A percentile compares a stretch with the other conserved stretches of the same genome.
Conservation (phyloP, 768 basidiomycete species). For the Pleurotus platypus region DNA sequence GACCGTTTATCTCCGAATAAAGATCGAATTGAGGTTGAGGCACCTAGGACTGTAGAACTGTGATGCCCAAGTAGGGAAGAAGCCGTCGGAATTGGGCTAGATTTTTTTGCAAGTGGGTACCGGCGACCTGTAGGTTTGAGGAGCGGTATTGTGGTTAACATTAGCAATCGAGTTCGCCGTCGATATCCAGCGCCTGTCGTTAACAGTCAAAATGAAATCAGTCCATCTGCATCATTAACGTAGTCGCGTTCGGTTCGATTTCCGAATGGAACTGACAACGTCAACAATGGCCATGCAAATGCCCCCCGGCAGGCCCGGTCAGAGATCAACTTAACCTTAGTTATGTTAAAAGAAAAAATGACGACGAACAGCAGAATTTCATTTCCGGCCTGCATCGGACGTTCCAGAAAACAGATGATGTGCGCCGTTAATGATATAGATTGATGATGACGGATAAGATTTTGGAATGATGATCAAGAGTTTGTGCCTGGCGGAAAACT, state of each 20-base stretch:
- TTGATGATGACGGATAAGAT: slow-evolving; percentile 5
- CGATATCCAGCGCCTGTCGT: slow-evolving; percentile 3
- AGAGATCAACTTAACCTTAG: not conserved
- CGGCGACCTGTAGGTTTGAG: no score
- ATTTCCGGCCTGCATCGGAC: slow-evolving; percentile 1
- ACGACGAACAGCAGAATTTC: not conserved
- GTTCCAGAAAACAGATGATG: not conserved
- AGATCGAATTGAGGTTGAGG: no score
- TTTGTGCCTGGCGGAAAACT: slow-evolving; percentile 2
- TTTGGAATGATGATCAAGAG: not conserved
- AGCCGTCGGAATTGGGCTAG: no score
- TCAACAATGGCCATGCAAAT: not conserved
- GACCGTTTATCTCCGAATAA: slow-evolving; percentile 4
- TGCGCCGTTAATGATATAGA: not conserved
- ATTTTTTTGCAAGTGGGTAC: no score
- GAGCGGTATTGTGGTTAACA: not conserved
- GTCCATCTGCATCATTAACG: not conserved
- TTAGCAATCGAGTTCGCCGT: slow-evolving; percentile 6
- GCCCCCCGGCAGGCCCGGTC: not conserved
- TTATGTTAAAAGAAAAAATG: not conserved
- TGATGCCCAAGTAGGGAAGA: no score
- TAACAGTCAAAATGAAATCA: slow-evolving; percentile 2
- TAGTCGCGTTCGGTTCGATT: not conserved
- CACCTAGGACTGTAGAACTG: no score
- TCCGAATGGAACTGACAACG: slow-evolving; percentile 1